Evolutionary conservation across 208 protist genomes (phyloP).

Genomic region (Herpetomonas tarakana): DNA sequence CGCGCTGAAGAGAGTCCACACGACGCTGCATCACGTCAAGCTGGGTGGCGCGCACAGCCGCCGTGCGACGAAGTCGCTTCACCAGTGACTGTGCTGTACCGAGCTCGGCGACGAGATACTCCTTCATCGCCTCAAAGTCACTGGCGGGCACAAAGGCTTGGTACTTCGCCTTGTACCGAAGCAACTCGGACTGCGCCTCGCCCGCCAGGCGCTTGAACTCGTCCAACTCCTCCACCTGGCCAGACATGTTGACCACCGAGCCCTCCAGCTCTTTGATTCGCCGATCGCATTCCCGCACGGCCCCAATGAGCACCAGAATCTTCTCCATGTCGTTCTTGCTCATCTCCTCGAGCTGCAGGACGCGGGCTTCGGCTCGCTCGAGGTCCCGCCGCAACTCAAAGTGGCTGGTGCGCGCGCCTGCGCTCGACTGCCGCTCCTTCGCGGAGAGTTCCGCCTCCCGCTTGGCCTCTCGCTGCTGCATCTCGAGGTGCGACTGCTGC

Average conservation of each 20-base stretch:
- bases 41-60: constrained; percentile 72
- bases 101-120: constrained; percentile 63
- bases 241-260: constrained; percentile 28
- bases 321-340: constrained; percentile 72
- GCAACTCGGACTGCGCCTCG: constrained; percentile 73
- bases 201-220: constrained; percentile 77
- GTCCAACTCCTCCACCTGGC: constrained; percentile 65
- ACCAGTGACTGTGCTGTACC: constrained; percentile 33
- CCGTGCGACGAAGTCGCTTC: constrained; percentile 67
- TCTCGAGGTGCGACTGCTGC: constrained; percentile 5
- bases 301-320: constrained; percentile 70
- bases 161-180: constrained; percentile 65
- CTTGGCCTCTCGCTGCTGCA: background rate
- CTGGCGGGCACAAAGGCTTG: constrained; percentile 51
- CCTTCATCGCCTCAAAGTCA: constrained; percentile 70
- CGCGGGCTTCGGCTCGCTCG: constrained; percentile 24
- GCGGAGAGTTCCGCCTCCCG: background rate
- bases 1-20: constrained; percentile 40
- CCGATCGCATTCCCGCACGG: constrained; percentile 72
- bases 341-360: constrained; percentile 41
- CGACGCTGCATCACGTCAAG: constrained; percentile 71
- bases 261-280: constrained; percentile 62
- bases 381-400: constrained; percentile 36
- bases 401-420: constrained; percentile 9
- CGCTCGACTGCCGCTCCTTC: background rate